These are phyloP conservation scores for Pseudotsuga menziesii DNA, from an alignment of 75 land plant species.

Conservation along the genomic window DNA sequence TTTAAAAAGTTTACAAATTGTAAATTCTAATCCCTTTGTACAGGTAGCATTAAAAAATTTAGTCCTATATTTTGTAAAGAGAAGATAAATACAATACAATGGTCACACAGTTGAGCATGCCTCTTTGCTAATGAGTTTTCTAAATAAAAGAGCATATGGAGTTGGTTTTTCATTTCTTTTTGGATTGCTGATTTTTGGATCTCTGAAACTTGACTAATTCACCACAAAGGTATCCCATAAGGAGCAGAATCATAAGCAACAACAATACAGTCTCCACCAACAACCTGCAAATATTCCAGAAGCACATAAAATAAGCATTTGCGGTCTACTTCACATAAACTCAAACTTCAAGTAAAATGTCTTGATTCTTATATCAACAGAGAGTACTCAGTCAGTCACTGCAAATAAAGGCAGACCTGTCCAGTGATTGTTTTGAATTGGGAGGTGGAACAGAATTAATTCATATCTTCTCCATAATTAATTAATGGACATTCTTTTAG, in stretches of 20 bases:
- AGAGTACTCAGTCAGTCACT: not conserved
- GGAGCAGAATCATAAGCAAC: conserved; percentile 90
- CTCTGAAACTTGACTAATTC: conserved; percentile 89
- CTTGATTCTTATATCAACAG: not conserved
- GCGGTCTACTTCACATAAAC: not conserved
- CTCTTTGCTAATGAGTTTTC: too few species aligned
- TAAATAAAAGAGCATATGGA: conserved; percentile 78
- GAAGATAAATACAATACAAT: too few species aligned
- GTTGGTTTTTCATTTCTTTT: conserved; percentile 72
- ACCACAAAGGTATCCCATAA: conserved; percentile 68
- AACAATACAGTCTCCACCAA: conserved; percentile 96
- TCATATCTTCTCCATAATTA: conserved; percentile 85
- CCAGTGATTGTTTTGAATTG: conserved; percentile 90
- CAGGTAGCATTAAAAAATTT: too few species aligned
- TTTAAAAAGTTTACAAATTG: conserved; percentile 18
- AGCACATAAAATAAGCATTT: not conserved
- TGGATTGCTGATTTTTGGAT: too few species aligned
- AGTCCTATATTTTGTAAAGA: conserved; percentile 5
- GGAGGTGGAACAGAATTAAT: conserved; percentile 76
- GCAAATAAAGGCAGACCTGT: conserved; percentile 42
- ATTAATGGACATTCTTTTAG: too few species aligned
- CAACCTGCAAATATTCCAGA: conserved; percentile 45
- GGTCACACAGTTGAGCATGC: not conserved
- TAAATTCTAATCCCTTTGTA: not conserved
- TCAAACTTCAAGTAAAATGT: not conserved